Evolutionary conservation across 164 flowering plant species (phyloP).

Genomic region (Sedum album): DNA sequence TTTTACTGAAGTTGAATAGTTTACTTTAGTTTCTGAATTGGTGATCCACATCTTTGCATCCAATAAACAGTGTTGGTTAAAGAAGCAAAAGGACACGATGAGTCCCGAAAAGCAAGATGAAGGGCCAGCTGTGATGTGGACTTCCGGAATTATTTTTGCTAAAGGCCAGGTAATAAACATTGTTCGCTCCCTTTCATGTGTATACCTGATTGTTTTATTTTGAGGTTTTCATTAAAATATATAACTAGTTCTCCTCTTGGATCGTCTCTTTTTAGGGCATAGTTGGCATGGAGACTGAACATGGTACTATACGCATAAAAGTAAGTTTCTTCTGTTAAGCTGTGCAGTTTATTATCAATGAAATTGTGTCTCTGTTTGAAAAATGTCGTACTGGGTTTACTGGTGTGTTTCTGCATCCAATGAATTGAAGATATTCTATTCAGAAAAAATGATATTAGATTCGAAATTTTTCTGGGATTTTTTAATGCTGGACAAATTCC

Average conservation of each 20-base stretch:
- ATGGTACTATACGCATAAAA: constrained; percentile 78
- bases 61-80: constrained; percentile 85
- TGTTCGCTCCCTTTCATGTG: no score
- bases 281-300: constrained; percentile 65
- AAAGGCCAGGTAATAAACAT: constrained; percentile 27
- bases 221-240: neutral
- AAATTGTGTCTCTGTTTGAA: neutral
- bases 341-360: neutral
- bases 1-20: neutral
- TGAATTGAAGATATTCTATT: neutral
- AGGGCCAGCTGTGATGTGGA: constrained; percentile 62
- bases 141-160: constrained; percentile 86
- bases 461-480: neutral
- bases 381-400: neutral
- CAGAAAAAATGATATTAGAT: no score
- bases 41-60: neutral
- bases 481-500: neutral
- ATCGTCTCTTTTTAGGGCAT: constrained; percentile 47
- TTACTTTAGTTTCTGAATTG: neutral
- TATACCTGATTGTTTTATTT: neutral
- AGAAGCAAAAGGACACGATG: constrained; percentile 79
- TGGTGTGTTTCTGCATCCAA: neutral
- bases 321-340: constrained; percentile 26
- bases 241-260: neutral
- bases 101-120: constrained; percentile 56